Evolutionary conservation across 306 rosid genomes (phyloP), one percentile per base, ranked within the genome.

Genomic region (Dryas alaskensis): DNA sequence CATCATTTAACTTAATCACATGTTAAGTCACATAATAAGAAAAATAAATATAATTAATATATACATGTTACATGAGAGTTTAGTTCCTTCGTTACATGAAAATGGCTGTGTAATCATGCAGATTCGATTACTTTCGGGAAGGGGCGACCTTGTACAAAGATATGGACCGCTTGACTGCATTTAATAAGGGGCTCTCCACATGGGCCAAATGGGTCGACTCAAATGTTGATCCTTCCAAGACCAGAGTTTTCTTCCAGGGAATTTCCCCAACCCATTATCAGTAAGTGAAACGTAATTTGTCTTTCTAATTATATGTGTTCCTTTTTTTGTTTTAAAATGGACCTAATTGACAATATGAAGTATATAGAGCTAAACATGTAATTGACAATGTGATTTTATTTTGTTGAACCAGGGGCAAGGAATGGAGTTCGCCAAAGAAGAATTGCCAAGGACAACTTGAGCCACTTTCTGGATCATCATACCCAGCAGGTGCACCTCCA

Each of bases 181-280:
- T 70, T 74, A 48, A 67, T 4, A 94, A 84, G 70, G 99, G 99
- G 39, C 39, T 94, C 70, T 88, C 46, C 27, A 94, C 99, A 49
- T 94, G 99, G 99, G 97, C 87, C 19, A 83, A 73, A 57, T 94
- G 99, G 99, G 93, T 94, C 60, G 92, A 94, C 79, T 86, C 51
- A 22, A 89, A 92, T 60, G 88, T 94, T n/a, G 86, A 94, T 61
- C 75, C 97, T 42, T 11, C 89, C 58, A 86, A 81, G 70, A 94
- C 99, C 61, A 89, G 82, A 77, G 89, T 88, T 37, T 87, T 92
- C 90, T 92, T 94, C 75, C 99, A 94, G 66, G 97, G 97, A 62
- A 90, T 94, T 71, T 94, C 99, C 72, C 99, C 99, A 7, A 94
- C 99, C 46, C 99, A 94, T 76, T 92, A 89, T 70, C 76, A 67